phyloP scores from a whole-genome alignment of 2,329 filamentous ascomycete species.

The Colletotrichum sp. region DNA sequence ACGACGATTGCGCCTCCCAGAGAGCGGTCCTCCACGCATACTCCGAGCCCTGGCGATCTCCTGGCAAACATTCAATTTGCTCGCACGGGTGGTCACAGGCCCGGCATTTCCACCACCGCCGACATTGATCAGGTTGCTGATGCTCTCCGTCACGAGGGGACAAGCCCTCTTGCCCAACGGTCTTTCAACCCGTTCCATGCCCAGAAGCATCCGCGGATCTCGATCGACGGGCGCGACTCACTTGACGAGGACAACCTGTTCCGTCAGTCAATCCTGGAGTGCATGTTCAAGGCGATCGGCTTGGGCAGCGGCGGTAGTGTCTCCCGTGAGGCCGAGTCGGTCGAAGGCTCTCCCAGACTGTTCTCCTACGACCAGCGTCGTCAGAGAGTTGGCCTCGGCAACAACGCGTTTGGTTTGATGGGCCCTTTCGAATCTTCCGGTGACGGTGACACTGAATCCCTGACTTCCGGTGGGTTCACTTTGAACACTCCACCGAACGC shows the following conservation, averaged over 20 bases:
- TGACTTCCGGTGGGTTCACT: constrained; percentile 72
- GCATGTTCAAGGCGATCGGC: constrained; percentile 94
- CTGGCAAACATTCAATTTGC: constrained; percentile 78
- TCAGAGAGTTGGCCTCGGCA: constrained; percentile 77
- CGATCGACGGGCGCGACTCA: constrained; percentile 75
- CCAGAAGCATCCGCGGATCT: constrained; percentile 51
- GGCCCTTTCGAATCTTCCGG: constrained; percentile 77
- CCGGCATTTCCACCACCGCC: constrained; percentile 31
- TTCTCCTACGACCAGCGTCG: constrained; percentile 82
- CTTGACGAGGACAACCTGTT: constrained; percentile 89
- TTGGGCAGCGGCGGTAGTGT: constrained; percentile 71
- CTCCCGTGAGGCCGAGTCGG: constrained; percentile 72
- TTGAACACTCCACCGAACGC: constrained; percentile 66
- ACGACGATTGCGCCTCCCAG: constrained; percentile 43
- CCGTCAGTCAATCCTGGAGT: constrained; percentile 87
- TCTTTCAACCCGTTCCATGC: constrained; percentile 62
- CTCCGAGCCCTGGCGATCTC: constrained; percentile 76
- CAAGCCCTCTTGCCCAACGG: constrained; percentile 53
- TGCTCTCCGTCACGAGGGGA: constrained; percentile 36
- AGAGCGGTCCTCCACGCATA: constrained; percentile 47
- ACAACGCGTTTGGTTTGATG: constrained; percentile 88
- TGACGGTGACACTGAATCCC: constrained; percentile 87
- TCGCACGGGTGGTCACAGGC: constrained; percentile 58
- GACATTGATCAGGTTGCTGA: constrained; percentile 29
- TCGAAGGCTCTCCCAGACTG: constrained; percentile 83